Evolutionary conservation across 805 yeast species (phyloP), one percentile per base, ranked within the genome.

Genomic region (Saccharomycopsis olivae): DNA sequence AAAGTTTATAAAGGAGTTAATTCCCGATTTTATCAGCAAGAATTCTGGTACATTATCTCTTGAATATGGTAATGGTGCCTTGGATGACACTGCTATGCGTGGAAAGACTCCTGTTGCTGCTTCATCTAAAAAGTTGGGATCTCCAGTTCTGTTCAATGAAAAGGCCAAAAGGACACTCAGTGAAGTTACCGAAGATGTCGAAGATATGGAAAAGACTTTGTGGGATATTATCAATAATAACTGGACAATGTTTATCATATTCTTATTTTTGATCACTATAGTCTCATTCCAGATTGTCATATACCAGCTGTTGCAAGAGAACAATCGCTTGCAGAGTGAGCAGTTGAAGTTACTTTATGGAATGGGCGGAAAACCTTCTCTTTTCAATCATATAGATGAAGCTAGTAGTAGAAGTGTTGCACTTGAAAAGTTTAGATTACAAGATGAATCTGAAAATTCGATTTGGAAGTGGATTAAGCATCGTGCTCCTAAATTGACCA

Each of bases 1-100:
- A 3, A 63, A 61, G 28, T 53, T 77, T 15, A 48, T 56, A 32
- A 44, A 37, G 10, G 57, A 55, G 16, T 23, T 11, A 19, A 23
- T 40, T 19, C 36, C 35, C 17, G 35, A 8, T 6, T 27, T 35
- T 30, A 20, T 31, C 11, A 15, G 16, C 3, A 34, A 18, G 15
- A 6, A 5, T 8, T 20, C 28, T 4, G 28, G 36, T 4, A 23
- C 17, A 5, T 6, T 33, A 6, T 13, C 25, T 5, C 10, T 33
- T 19, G 27, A 33, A 23, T 20, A 11, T 8, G 35, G 16, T 15
- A 20, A n/a, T 5, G 35, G 8, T 20, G 15, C 9, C 13, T 11
- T 14, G 10, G 35, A 31, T 15, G 35, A n/a, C 6, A 20, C n/a
- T 20, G 15, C 9, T n/a, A 14, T 14, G 10, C n/a, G 20, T 10